Evolutionary conservation across 768 basidiomycete species (phyloP).

Genomic region (Macrolepiota fuliginosa): DNA sequence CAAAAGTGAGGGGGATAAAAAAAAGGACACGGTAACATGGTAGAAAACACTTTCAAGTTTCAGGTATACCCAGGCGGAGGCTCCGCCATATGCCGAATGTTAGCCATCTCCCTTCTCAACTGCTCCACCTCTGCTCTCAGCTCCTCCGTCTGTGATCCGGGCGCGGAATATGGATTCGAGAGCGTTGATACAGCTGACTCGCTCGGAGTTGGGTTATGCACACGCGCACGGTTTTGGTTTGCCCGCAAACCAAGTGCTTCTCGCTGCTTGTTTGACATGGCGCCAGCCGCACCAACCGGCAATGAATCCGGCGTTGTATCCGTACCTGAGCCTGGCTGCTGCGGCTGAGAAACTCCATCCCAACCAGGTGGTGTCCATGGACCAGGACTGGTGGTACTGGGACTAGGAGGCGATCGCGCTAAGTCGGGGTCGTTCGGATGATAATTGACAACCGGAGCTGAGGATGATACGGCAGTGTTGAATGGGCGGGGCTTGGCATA

Average conservation of each 20-base stretch:
- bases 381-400: too few species aligned
- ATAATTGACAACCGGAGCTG: background rate
- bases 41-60: too few species aligned
- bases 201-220: background rate
- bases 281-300: background rate
- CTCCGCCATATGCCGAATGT: background rate
- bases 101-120: slow-evolving; percentile 8
- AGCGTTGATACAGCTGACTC: background rate
- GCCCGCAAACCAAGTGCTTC: background rate
- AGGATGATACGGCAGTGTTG: background rate
- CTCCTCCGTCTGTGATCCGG: background rate
- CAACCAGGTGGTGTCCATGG: background rate
- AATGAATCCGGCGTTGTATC: background rate
- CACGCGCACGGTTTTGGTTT: background rate
- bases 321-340: background rate
- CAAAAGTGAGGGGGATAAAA: background rate
- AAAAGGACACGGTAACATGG: too few species aligned
- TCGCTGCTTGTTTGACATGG: background rate
- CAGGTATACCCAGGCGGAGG: background rate
- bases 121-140: slow-evolving; percentile 9
- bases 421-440: too few species aligned
- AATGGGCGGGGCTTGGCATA: background rate
- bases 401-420: too few species aligned
- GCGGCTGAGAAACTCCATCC: background rate
- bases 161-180: background rate